Conservation (phyloP, 768 basidiomycete genomes). For the Termitomyces sp. region DNA sequence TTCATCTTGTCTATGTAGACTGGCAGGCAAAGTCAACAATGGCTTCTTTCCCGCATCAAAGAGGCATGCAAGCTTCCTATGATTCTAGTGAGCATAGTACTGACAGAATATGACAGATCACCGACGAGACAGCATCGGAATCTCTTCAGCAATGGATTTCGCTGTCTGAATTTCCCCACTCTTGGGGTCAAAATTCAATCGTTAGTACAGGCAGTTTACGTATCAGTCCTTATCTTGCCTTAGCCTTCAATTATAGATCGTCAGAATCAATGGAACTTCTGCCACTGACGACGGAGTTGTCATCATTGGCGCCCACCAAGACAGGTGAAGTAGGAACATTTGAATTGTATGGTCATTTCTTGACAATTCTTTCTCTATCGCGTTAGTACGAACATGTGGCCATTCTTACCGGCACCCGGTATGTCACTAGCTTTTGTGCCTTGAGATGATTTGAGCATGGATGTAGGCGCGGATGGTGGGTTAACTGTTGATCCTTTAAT, state of each 20-base stretch:
- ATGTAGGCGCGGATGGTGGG: slow-evolving; percentile 48
- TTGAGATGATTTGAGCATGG: slow-evolving; percentile 19
- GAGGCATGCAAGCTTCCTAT: slow-evolving; percentile 40
- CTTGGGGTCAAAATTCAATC: slow-evolving; percentile 84
- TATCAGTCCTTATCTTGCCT: slow-evolving; percentile 7
- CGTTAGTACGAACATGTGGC: slow-evolving; percentile 70
- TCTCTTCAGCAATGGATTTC: slow-evolving; percentile 55
- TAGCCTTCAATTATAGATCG: slow-evolving; percentile 47
- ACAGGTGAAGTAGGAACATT: slow-evolving; percentile 48
- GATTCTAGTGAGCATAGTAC: background rate
- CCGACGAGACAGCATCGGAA: slow-evolving; percentile 54
- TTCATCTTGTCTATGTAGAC: slow-evolving; percentile 44
- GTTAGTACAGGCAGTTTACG: slow-evolving; percentile 32
- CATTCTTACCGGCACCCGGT: slow-evolving; percentile 78
- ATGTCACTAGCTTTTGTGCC: slow-evolving; percentile 18
- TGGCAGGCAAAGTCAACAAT: slow-evolving; percentile 72
- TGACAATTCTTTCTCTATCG: slow-evolving; percentile 5
- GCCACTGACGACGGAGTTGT: slow-evolving; percentile 57
- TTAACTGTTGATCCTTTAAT: slow-evolving; percentile 10
- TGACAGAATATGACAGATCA: slow-evolving; percentile 46
- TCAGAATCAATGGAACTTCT: slow-evolving; percentile 72
- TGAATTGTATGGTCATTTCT: slow-evolving; percentile 1
- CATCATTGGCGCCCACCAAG: slow-evolving; percentile 79
- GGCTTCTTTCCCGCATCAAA: slow-evolving; percentile 66
- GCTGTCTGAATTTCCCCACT: slow-evolving; percentile 69